These are phyloP conservation scores for Saccharomycopsis vini DNA, from an alignment of 805 yeast genomes.

Conservation along the genomic window DNA sequence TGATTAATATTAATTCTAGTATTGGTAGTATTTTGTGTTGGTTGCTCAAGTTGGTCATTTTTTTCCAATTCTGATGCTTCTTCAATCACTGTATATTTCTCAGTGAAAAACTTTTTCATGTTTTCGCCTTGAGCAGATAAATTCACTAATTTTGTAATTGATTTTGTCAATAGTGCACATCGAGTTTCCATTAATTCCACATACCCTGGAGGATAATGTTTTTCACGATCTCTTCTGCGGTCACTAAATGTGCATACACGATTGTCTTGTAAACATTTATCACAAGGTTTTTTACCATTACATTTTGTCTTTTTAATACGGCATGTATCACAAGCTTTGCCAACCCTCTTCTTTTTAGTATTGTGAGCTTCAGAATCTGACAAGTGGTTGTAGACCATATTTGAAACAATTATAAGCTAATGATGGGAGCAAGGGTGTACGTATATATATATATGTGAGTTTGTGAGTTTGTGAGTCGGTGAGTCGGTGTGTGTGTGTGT, in stretches of 20 bases:
- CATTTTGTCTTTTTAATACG: constrained; percentile 56
- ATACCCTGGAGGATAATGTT: constrained; percentile 49
- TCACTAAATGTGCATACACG: constrained; percentile 53
- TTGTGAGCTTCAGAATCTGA: background rate
- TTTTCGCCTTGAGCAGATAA: constrained; percentile 5
- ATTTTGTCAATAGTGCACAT: constrained; percentile 40
- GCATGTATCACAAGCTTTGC: constrained; percentile 58
- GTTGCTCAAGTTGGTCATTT: background rate
- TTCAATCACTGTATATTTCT: constrained; percentile 1
- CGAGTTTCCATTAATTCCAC: constrained; percentile 56
- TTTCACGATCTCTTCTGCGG: constrained; percentile 43
- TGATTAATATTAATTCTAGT: constrained; percentile 34
- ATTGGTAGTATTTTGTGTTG: background rate
- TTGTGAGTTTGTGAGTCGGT: background rate
- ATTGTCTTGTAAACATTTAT: constrained; percentile 45
- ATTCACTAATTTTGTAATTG: constrained; percentile 26
- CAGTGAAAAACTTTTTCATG: constrained; percentile 9
- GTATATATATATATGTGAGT: background rate
- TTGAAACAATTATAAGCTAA: too few species aligned
- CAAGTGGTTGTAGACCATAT: background rate
- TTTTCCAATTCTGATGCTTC: background rate
- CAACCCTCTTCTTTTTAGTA: constrained; percentile 42
- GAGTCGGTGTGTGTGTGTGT: background rate
- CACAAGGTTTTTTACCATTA: constrained; percentile 54
- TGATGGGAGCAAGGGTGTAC: too few species aligned